A percentile compares a stretch with the other conserved stretches of the same genome.
These are phyloP conservation scores for Euphrasia confusa DNA, from an alignment of 257 asterid genomes.

Conservation along the genomic window DNA sequence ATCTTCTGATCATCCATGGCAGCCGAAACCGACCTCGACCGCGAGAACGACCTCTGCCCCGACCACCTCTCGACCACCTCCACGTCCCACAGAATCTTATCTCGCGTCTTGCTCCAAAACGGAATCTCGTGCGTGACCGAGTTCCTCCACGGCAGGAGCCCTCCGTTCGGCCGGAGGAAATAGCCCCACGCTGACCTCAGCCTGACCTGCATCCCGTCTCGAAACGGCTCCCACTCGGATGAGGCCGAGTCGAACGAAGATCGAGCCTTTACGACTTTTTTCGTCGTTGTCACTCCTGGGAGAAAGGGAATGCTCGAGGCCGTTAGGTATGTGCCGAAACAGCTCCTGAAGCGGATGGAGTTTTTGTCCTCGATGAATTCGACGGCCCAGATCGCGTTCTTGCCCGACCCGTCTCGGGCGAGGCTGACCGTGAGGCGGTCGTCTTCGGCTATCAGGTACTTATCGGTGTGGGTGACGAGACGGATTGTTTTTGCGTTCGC, in stretches of 20 bases:
- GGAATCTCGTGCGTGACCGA: slow-evolving; percentile 62
- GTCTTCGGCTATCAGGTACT: slow-evolving; percentile 54
- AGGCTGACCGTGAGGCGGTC: slow-evolving; percentile 43
- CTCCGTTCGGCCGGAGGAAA: slow-evolving; percentile 55
- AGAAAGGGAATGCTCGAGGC: slow-evolving; percentile 51
- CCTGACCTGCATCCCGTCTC: slow-evolving; percentile 78
- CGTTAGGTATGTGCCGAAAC: slow-evolving; percentile 60
- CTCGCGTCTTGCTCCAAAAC: slow-evolving; percentile 30
- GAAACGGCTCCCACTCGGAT: slow-evolving; percentile 57
- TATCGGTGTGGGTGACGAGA: slow-evolving; percentile 48
- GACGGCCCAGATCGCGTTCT: slow-evolving; percentile 46
- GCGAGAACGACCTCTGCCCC: neutral
- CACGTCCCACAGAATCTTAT: slow-evolving; percentile 69
- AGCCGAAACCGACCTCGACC: slow-evolving; percentile 29
- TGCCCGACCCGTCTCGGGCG: slow-evolving; percentile 37
- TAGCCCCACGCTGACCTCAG: slow-evolving; percentile 52
- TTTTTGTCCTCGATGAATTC: slow-evolving; percentile 40
- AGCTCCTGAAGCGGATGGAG: slow-evolving; percentile 47
- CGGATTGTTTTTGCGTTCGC: slow-evolving; percentile 41
- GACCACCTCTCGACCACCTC: slow-evolving; percentile 51
- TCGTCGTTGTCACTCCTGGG: slow-evolving; percentile 49
- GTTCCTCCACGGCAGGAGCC: slow-evolving; percentile 79
- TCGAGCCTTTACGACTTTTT: slow-evolving; percentile 41
- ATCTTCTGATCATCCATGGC: slow-evolving; percentile 10
- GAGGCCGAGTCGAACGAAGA: slow-evolving; percentile 36